phyloP scores from a whole-genome alignment of 2,329 filamentous ascomycete genomes.

The Pyrenochaeta sp. region DNA sequence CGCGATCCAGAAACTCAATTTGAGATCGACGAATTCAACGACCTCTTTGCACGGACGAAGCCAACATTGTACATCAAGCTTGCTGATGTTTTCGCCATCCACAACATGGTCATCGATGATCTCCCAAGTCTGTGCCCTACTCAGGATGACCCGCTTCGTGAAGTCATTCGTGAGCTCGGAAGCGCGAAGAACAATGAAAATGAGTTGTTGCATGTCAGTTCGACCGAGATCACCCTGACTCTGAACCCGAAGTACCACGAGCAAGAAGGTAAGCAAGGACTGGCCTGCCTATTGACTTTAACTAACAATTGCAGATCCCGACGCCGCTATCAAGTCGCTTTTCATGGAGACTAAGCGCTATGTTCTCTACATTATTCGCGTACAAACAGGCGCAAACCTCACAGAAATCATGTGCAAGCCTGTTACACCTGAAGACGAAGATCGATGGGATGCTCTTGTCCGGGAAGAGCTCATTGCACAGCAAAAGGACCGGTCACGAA shows the following conservation, averaged over 20 bases:
- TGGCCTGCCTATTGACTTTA: not conserved
- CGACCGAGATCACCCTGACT: conserved; percentile 89
- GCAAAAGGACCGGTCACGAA: conserved; percentile 58
- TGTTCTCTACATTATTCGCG: conserved; percentile 95
- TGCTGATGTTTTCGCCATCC: conserved; percentile 94
- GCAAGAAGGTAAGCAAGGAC: conserved; percentile 68
- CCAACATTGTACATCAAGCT: conserved; percentile 99
- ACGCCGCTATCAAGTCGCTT: conserved; percentile 87
- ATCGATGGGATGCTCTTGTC: conserved; percentile 83
- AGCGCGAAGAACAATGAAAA: conserved; percentile 96
- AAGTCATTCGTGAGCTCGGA: conserved; percentile 91
- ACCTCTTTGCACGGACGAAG: conserved; percentile 94
- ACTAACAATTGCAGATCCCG: conserved; percentile 70
- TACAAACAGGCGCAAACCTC: conserved; percentile 90
- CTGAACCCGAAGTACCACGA: conserved; percentile 89
- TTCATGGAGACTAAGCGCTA: conserved; percentile 99
- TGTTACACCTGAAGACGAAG: conserved; percentile 84
- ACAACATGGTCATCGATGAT: conserved; percentile 83
- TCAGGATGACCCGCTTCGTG: conserved; percentile 86
- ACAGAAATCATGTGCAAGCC: conserved; percentile 94
- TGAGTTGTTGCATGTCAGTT: conserved; percentile 86
- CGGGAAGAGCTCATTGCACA: conserved; percentile 73
- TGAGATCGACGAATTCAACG: conserved; percentile 98
- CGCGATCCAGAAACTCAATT: conserved; percentile 89
- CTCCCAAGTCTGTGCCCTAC: conserved; percentile 77